Evolutionary conservation across 1,284 basidiomycete species (phyloP), one percentile per base, ranked within the genome.

Genomic region (Microbotryum scabiosae): DNA sequence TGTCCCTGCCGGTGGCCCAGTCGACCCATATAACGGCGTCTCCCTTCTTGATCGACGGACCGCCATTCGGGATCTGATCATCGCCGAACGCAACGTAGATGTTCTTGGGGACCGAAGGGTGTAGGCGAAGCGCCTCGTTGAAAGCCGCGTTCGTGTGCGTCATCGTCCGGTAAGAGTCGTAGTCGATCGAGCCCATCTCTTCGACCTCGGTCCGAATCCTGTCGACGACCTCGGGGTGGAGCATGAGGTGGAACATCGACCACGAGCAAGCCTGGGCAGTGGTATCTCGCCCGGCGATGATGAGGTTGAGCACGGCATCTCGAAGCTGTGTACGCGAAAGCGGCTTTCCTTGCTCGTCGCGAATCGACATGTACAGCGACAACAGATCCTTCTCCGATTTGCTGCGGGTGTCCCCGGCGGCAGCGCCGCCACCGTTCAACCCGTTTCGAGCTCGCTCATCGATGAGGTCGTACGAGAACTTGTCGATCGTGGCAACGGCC

Each of bases 391-490:
- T 2, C 30, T 9, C 8, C 30, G 30, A 30, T 9, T 30, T 30
- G 30, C 30, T 30, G 30, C 30, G 30, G 30, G 30, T 30, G 8
- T 30, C 8, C 30, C 30, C 30, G 30, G 30, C 28, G 28, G 28
- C 28, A 9, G 28, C 30, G 30, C 8, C 30, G 30, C 8, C 30
- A 9, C 30, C 9, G 30, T 30, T 30, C 30, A 30, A 10, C 30
- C 30, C 8, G 30, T 30, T 30, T 30, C 9, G 30, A 30, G 30
- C 30, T 30, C 63, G 46, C 20, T 67, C 36, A 44, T 72, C 61
- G 54, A 73, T 74, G 54, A 73, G 66, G 3, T 50, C 23, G 41
- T 54, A 32, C 12, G 69, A 65, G 48, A 70, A 73, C 20, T 70
- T 55, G 58, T 70, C 63, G 56, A 73, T 61, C 28, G 59, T 57